phyloP scores from a whole-genome alignment of 108 stramenopile species.

The Cyclotella kingstonii region DNA sequence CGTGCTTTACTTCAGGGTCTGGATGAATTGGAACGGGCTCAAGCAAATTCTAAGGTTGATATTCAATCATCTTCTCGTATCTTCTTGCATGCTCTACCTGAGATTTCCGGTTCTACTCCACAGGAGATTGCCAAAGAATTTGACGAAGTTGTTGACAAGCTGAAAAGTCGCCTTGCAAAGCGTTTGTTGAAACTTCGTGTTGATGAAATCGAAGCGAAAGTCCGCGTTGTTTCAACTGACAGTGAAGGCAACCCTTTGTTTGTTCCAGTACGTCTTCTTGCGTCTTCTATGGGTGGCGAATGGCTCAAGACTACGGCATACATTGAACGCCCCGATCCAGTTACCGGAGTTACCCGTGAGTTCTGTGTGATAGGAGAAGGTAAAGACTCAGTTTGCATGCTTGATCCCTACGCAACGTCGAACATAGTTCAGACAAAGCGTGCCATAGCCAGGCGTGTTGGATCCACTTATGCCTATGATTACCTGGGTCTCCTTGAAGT shows the following conservation, averaged over 20 bases:
- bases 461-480: slow-evolving; percentile 96
- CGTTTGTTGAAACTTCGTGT: slow-evolving; percentile 93
- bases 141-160: slow-evolving; percentile 60
- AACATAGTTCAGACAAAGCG: slow-evolving; percentile 94
- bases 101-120: slow-evolving; percentile 68
- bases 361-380: slow-evolving; percentile 82
- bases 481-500: slow-evolving; percentile 97
- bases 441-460: slow-evolving; percentile 94
- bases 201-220: slow-evolving; percentile 97
- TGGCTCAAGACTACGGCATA: slow-evolving; percentile 92
- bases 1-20: slow-evolving; percentile 85
- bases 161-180: slow-evolving; percentile 82
- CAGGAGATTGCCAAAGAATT: slow-evolving; percentile 67
- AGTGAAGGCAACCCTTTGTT: slow-evolving; percentile 62
- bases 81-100: slow-evolving; percentile 91
- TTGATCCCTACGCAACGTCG: slow-evolving; percentile 89
- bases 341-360: slow-evolving; percentile 90
- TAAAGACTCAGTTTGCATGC: slow-evolving; percentile 72
- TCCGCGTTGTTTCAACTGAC: slow-evolving; percentile 63
- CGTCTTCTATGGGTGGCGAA: slow-evolving; percentile 92
- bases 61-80: slow-evolving; percentile 89
- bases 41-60: slow-evolving; percentile 88
- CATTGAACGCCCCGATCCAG: slow-evolving; percentile 89
- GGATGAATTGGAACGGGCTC: slow-evolving; percentile 94
- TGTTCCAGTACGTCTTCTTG: slow-evolving; percentile 90